phyloP scores from a whole-genome alignment of 768 basidiomycete genomes.

The Leccinum subgranulosum region DNA sequence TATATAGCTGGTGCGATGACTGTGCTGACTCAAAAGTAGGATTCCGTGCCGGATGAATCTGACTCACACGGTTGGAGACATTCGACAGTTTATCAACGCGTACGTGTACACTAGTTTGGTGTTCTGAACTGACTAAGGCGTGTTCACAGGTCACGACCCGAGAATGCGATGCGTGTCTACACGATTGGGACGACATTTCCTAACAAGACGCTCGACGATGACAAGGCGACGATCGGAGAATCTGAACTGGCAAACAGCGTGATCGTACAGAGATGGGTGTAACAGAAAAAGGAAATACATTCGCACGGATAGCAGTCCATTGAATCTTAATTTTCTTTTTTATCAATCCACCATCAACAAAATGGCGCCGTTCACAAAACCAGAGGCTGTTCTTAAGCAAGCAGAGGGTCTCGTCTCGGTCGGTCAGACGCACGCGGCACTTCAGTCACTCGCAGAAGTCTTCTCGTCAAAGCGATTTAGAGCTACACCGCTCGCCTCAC shows the following conservation, averaged over 20 bases:
- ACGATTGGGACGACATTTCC: slow-evolving; percentile 90
- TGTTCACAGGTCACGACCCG: slow-evolving; percentile 60
- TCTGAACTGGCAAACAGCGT: slow-evolving; percentile 81
- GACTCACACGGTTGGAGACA: slow-evolving; percentile 82
- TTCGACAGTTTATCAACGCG: slow-evolving; percentile 88
- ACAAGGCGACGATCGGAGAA: slow-evolving; percentile 60
- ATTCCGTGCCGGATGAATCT: slow-evolving; percentile 87
- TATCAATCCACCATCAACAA: neutral
- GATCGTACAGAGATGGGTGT: slow-evolving; percentile 72
- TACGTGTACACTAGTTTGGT: slow-evolving; percentile 26
- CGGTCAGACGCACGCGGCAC: slow-evolving; percentile 84
- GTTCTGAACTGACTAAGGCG: slow-evolving; percentile 1
- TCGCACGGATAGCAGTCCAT: slow-evolving; percentile 9
- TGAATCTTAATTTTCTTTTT: neutral
- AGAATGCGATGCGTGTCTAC: slow-evolving; percentile 59
- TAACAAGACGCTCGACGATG: slow-evolving; percentile 64
- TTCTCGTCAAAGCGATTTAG: slow-evolving; percentile 93
- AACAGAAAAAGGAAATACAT: slow-evolving; percentile 30
- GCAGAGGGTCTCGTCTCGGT: slow-evolving; percentile 94
- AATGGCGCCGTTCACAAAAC: slow-evolving; percentile 91
- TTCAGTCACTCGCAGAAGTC: slow-evolving; percentile 89
- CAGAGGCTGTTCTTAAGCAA: slow-evolving; percentile 87
- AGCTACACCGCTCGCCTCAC: slow-evolving; percentile 78
- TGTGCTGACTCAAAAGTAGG: slow-evolving; percentile 32
- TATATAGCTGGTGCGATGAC: slow-evolving; percentile 43